These are phyloP conservation scores for Vitis hybrid DNA, from an alignment of 177 flowering plant genomes.

Conservation along the genomic window DNA sequence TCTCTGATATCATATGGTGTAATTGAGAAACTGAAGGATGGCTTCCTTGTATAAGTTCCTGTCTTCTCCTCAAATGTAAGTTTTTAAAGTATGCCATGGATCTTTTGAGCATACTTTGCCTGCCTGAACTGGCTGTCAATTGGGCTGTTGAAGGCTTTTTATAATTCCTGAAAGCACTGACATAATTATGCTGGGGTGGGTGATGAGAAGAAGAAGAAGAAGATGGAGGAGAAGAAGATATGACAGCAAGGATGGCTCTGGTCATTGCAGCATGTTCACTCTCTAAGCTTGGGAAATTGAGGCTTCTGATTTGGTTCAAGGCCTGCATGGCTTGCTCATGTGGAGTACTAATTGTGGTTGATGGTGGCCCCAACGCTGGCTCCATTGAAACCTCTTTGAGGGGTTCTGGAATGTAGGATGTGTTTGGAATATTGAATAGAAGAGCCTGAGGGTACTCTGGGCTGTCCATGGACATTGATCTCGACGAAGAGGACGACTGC, in stretches of 20 bases:
- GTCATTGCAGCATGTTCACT: constrained; percentile 52
- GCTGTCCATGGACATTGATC: constrained; percentile 62
- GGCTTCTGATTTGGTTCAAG: constrained; percentile 7
- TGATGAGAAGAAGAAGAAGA: constrained; percentile 23
- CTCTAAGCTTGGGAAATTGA: constrained; percentile 31
- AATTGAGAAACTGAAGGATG: constrained; percentile 51
- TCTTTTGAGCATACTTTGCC: constrained; percentile 44
- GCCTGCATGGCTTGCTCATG: constrained; percentile 24
- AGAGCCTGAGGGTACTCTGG: constrained; percentile 45
- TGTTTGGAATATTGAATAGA: constrained; percentile 29
- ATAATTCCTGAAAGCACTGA: constrained; percentile 51
- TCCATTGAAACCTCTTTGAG: constrained; percentile 1
- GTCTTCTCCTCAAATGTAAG: constrained; percentile 27
- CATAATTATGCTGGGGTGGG: constrained; percentile 6
- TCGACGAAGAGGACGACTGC: constrained; percentile 67
- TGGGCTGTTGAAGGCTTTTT: constrained; percentile 1
- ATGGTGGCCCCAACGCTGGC: background rate
- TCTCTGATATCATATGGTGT: constrained; percentile 84
- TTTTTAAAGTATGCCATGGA: constrained; percentile 39
- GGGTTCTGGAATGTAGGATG: constrained; percentile 12
- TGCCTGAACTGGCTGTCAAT: constrained; percentile 7
- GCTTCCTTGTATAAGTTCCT: constrained; percentile 27
- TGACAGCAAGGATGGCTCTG: constrained; percentile 60
- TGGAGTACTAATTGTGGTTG: constrained; percentile 3
- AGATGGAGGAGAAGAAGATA: constrained; percentile 45